These are phyloP conservation scores for Globisporangium sylvaticum DNA, from an alignment of 352 stramenopile species.

Conservation along the genomic window DNA sequence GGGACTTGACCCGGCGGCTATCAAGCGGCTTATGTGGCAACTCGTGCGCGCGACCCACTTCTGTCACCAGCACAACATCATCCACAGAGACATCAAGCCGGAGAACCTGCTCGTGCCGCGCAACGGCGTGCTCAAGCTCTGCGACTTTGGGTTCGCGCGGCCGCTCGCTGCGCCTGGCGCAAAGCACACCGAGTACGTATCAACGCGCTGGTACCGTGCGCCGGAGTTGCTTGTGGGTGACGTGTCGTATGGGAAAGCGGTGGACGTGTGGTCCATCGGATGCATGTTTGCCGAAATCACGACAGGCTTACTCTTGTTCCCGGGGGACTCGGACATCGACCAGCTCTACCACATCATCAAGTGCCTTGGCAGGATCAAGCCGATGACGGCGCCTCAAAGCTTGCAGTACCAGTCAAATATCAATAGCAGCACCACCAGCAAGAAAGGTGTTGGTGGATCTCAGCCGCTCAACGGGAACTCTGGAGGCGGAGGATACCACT, in stretches of 20 bases:
- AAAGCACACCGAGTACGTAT: conserved; percentile 89
- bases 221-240: conserved; percentile 90
- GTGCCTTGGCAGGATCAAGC: too few relatives aligned
- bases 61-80: conserved; percentile 95
- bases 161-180: conserved; percentile 57
- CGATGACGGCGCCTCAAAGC: conserved; percentile 13
- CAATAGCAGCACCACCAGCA: background rate
- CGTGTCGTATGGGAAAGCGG: conserved; percentile 92
- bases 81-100: conserved; percentile 94
- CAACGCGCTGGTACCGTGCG: conserved; percentile 93
- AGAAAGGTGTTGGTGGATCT: background rate
- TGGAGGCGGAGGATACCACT: conserved; percentile 9
- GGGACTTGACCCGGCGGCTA: conserved; percentile 53
- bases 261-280: conserved; percentile 96
- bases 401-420: conserved; percentile 2
- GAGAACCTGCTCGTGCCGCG: conserved; percentile 93
- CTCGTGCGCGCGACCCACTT: conserved; percentile 87
- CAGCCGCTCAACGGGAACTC: background rate
- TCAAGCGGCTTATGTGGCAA: conserved; percentile 85
- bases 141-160: conserved; percentile 85
- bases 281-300: conserved; percentile 97
- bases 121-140: conserved; percentile 93
- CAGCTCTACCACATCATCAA: conserved; percentile 87
- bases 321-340: conserved; percentile 96
- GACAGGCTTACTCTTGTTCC: conserved; percentile 94